Evolutionary conservation across 768 basidiomycete genomes (phyloP), one percentile per base, ranked within the genome.

Genomic region (Sutorius australiensis): DNA sequence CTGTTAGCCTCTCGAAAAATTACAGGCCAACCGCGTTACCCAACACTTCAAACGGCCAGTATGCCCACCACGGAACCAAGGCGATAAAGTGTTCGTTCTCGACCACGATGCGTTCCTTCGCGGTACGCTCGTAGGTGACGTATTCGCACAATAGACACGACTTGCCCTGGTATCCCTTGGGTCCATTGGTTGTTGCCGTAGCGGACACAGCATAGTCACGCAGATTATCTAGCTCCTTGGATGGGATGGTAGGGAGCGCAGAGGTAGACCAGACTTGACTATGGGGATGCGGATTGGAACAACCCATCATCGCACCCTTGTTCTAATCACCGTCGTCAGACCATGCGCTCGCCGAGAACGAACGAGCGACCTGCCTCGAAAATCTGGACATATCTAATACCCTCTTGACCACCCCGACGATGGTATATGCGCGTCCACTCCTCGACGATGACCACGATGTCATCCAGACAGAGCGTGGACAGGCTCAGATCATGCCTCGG

Each of bases 221-320:
- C 37, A 92, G 67, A 34, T 80, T 81, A 2, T 61, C 61, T 6
- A 93, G 72, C 63, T 92, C 92, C 48, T 75, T 82, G 2, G 84
- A 75, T 1, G 89, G 84, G 24, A 88, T 67, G 1, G 82, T 80
- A 1, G 92, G 92, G 7, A 93, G 72, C 14, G 75, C 75, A 3
- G 87, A 89, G 5, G 86, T 69, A 3, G 90, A 87, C 89, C 92
- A 92, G 14, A 86, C 82, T 69, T 97, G 94, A 19, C 92, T 91
- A 67, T 95, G 94, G 0, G 94, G 92, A 67, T 95, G 94, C 24
- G 92, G 91, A 64, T 95, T 95, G 7, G 89, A 92, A 65, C 92
- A 95, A 11, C 94, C 94, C 94, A 95, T 95, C 76, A 92, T 93
- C 3, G 86, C 72, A 3, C 94, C 94, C 72, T 94, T 95, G 69